These are phyloP conservation scores for Backusella parvicylindrica DNA, from an alignment of 192 early-diverging fungal genomes.

Conservation along the genomic window DNA sequence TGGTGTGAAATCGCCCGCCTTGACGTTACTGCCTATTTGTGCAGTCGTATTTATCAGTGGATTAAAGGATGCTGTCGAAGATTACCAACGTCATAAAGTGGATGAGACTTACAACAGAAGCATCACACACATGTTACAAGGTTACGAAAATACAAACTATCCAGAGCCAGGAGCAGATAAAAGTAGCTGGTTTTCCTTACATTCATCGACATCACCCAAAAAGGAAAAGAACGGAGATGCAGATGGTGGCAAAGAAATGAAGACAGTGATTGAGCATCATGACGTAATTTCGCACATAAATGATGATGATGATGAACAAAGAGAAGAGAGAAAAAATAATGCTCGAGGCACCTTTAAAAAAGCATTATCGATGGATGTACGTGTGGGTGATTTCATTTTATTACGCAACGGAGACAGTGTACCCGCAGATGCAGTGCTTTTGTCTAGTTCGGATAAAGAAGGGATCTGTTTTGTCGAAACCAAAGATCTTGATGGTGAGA, in stretches of 20 bases:
- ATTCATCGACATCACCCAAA: not conserved
- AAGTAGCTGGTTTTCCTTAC: not conserved
- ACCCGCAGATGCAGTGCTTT: constrained; percentile 80
- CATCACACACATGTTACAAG: constrained; percentile 37
- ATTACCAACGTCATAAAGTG: constrained; percentile 82
- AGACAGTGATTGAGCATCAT: not conserved
- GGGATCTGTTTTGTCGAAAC: constrained; percentile 87
- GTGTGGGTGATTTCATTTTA: constrained; percentile 86
- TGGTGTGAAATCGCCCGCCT: constrained; percentile 70
- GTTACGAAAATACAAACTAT: constrained; percentile 48
- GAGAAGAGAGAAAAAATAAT: not conserved
- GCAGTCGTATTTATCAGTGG: constrained; percentile 77
- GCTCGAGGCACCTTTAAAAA: constrained; percentile 14
- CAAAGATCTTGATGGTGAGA: constrained; percentile 95
- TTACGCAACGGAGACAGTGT: constrained; percentile 79
- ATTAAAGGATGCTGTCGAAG: constrained; percentile 87
- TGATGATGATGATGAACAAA: not conserved
- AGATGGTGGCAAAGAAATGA: not conserved
- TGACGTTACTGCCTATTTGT: constrained; percentile 79
- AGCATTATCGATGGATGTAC: constrained; percentile 44
- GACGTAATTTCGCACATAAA: not conserved
- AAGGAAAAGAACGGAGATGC: not conserved
- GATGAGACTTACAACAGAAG: constrained; percentile 83
- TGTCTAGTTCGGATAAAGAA: constrained; percentile 77
- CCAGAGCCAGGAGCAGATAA: not conserved